These are phyloP conservation scores for Athelia sp. DNA, from an alignment of 1,284 basidiomycete species.

Conservation along the genomic window DNA sequence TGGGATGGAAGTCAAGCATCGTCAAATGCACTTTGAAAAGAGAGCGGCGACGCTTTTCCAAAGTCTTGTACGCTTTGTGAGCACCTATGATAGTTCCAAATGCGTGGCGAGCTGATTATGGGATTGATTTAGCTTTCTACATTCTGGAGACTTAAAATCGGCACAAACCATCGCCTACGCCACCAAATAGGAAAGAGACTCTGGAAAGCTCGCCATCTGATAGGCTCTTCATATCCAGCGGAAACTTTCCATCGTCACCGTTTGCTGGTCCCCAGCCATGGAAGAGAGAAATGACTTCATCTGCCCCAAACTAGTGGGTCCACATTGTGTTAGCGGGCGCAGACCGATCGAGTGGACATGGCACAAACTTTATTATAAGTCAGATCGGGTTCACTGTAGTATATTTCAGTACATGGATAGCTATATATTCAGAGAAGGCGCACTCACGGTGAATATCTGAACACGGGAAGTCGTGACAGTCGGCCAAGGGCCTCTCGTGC, in stretches of 20 bases:
- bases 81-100: constrained; percentile 15
- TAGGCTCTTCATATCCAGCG: background rate
- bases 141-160: background rate
- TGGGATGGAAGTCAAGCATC: constrained; percentile 19
- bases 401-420: background rate
- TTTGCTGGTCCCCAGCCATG: background rate
- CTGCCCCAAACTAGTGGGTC: background rate
- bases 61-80: constrained; percentile 7
- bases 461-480: constrained; percentile 7
- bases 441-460: constrained; percentile 7
- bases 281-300: background rate
- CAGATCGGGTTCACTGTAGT: background rate
- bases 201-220: background rate
- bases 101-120: constrained; percentile 12
- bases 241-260: background rate
- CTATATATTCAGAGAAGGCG: constrained; percentile 6
- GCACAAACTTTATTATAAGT: background rate
- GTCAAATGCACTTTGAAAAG: constrained; percentile 17
- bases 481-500: constrained; percentile 1
- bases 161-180: constrained; percentile 16
- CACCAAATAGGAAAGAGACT: constrained; percentile 6
- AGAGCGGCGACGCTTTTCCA: constrained; percentile 7
- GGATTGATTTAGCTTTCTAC: background rate
- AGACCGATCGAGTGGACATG: background rate
- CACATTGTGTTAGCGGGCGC: background rate